These are phyloP conservation scores for Posidonia oceanica DNA, from an alignment of 116 monocot species.

Conservation along the genomic window DNA sequence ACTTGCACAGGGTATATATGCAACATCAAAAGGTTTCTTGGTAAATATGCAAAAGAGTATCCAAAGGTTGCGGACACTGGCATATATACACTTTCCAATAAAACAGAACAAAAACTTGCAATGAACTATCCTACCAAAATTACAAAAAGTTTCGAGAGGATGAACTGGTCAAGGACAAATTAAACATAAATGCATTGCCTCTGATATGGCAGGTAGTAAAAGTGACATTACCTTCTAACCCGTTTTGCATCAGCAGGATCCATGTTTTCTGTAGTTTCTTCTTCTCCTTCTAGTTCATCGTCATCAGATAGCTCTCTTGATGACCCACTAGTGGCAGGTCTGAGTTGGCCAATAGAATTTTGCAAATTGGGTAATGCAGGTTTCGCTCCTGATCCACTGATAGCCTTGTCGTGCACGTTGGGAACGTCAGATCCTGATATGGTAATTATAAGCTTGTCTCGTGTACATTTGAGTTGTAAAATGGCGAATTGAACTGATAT, in stretches of 20 bases:
- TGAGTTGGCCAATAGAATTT: slow-evolving; percentile 17
- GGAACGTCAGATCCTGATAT: slow-evolving; percentile 6
- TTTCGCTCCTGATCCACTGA: slow-evolving; percentile 15
- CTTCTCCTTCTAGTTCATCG: slow-evolving; percentile 62
- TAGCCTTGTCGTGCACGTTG: slow-evolving; percentile 18
- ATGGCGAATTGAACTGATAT: background rate
- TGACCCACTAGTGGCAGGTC: slow-evolving; percentile 44
- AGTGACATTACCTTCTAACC: slow-evolving; percentile 41
- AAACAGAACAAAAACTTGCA: too few relatives aligned
- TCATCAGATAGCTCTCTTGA: slow-evolving; percentile 71
- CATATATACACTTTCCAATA: too few relatives aligned
- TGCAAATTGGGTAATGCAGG: slow-evolving; percentile 17
- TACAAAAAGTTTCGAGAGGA: too few relatives aligned
- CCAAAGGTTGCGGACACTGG: too few relatives aligned
- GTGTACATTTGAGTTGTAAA: background rate
- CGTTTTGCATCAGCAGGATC: slow-evolving; percentile 47
- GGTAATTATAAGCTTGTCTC: background rate
- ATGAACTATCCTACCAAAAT: too few relatives aligned
- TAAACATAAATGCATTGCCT: too few relatives aligned
- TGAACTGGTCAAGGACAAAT: too few relatives aligned
- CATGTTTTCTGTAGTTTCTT: slow-evolving; percentile 46
- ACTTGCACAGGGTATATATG: too few relatives aligned
- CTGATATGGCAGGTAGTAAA: background rate
- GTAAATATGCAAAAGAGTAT: too few relatives aligned
- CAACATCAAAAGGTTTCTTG: too few relatives aligned